Evolutionary conservation across 2,329 filamentous ascomycete species (phyloP), one percentile per base, ranked within the genome.

Genomic region (Chrysosporium keratinophilum): DNA sequence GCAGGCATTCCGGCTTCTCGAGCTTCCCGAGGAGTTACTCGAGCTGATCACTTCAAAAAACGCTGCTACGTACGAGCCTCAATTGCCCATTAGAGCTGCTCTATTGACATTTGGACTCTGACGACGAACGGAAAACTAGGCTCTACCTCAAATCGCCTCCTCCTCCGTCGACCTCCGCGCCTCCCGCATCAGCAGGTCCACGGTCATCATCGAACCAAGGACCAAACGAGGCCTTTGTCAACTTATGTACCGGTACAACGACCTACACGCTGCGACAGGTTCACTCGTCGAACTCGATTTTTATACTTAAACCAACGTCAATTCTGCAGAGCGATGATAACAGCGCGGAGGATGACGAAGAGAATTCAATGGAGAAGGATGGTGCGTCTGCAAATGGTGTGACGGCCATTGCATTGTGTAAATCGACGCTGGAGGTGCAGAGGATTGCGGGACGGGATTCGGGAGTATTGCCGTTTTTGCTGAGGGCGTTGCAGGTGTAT

Each of bases 251-350:
- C 1, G 68, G 72, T 9, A 70, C 71, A 52, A 71, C 76, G 59
- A 81, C 80, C 10, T 84, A 77, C 68, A 74, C 76, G 55, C 67
- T 84, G 50, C 79, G 80, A 60, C 80, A 84, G 65, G 80, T 84
- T 50, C 80, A 81, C 60, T 83, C 81, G 14, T 83, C 81, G 23
- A 84, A 84, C 60, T 80, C 78, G 35, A 71, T 84, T 54, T 78
- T 79, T 65, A 63, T 83, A 37, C 69, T 79, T 20, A 69, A 69
- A 48, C 73, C 75, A 3, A 31, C 58, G 59, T 15, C 23, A 15
- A 9, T 19, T 10, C n/a, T 48, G 12, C 35, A 37, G 3, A 62
- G 39, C 58, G 57, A 55, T 28, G 23, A 28, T 28, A 28, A 28
- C 9, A 60, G 59, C 1, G 54, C 54, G 14, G 58, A 62, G 12